These are phyloP conservation scores for Ganoderma lucidum DNA, from an alignment of 1,284 basidiomycete species.

Conservation along the genomic window DNA sequence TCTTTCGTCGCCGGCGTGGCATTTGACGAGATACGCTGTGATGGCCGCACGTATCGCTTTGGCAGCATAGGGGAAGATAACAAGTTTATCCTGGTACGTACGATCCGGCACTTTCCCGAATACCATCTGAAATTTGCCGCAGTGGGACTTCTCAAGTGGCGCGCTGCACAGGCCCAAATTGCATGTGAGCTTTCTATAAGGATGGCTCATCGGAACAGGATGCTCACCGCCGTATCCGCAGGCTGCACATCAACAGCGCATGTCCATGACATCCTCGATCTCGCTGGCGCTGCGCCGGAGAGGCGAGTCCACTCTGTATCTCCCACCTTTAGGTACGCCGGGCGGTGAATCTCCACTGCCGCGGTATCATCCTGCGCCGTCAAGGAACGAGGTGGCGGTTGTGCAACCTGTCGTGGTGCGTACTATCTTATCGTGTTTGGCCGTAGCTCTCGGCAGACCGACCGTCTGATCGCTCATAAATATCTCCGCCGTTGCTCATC, in stretches of 20 bases:
- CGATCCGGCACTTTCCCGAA: neutral
- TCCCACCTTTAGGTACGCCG: constrained; percentile 45
- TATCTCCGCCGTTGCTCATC: constrained; percentile 54
- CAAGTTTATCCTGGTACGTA: constrained; percentile 82
- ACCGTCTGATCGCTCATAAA: too few relatives aligned
- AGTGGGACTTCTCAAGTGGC: constrained; percentile 94
- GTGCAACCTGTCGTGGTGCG: constrained; percentile 91
- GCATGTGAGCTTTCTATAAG: constrained; percentile 41
- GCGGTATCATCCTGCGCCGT: constrained; percentile 86
- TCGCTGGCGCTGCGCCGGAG: constrained; percentile 70
- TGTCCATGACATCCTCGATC: constrained; percentile 78
- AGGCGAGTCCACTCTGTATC: constrained; percentile 60
- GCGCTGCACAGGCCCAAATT: constrained; percentile 79
- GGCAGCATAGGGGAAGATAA: constrained; percentile 95
- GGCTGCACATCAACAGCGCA: constrained; percentile 70
- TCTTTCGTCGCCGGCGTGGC: constrained; percentile 91
- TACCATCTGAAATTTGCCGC: constrained; percentile 19
- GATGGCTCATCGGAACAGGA: neutral
- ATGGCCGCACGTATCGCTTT: constrained; percentile 90
- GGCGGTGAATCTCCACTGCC: constrained; percentile 48
- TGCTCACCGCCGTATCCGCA: constrained; percentile 21
- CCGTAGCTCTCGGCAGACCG: constrained; percentile 36
- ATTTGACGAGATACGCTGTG: constrained; percentile 89
- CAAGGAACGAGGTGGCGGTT: constrained; percentile 88
- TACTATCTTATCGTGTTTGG: constrained; percentile 4